Base-by-base conservation (phyloP, 441 rosid genomes). In the Geranium incanum region DNA sequence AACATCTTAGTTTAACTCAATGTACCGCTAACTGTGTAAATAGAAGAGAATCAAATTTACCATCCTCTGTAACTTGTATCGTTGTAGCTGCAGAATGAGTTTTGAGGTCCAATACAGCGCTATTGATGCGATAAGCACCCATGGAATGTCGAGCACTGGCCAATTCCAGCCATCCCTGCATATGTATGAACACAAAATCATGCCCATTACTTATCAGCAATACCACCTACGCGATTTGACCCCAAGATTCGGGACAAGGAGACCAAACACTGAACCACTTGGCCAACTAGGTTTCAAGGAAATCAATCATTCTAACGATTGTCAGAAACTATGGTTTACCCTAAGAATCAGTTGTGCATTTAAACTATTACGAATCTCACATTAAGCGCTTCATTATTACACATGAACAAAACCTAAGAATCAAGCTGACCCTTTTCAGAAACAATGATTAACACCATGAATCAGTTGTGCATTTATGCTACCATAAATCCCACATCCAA, bases 141-240 rank as follows among this genome's bases (percentile, higher is more conserved):
- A 92, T 90, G 4, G 97, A 88, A 75, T 92, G 97, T 38, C 97
- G 80, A 66, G 97, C 96, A 81, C 97, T 83, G 5, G 97, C 95
- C 73, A 95, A 70, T 70, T 95, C 95, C 70, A 95, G 70, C 99
- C 99, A 95, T 70, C 97, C 99, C 97, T 94, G 75, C 68, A 74
- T 45, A 68, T 45, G 21, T 19, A 59, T 19, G 1, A 50, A 65
- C 23, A 68, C 68, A 16, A 33, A n/a, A 60, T 3, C 39, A 28
- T 65, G 57, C 19, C 66, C 45, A 67, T 37, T 6, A 45, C 43
- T 28, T 36, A 21, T 18, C 16, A 13, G 5, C 57, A 48, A 7
- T 48, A 13, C 11, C 11, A 3, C 15, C 57, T 48, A 48, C 57
- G 11, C 13, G 16, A 48, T 48, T 48, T 48, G 57, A 48, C 1